These are phyloP conservation scores for Imleria badia DNA, from an alignment of 768 basidiomycete species.

Conservation along the genomic window DNA sequence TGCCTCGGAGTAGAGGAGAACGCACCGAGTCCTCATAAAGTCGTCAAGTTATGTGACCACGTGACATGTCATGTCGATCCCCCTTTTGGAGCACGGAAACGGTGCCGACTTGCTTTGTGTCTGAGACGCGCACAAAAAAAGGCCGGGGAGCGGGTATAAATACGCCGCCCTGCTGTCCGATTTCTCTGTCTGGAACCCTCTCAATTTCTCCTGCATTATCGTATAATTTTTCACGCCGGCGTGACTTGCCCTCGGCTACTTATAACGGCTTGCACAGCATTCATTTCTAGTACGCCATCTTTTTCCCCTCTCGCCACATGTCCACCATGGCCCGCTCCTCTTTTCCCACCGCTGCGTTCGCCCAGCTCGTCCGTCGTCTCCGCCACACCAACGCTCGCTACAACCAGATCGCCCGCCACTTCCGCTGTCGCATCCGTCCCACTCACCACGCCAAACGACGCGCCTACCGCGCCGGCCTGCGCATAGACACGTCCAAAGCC, in stretches of 20 bases:
- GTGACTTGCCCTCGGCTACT: conserved; percentile 3
- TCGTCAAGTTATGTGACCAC: neutral
- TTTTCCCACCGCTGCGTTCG: conserved; percentile 30
- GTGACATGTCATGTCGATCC: conserved; percentile 12
- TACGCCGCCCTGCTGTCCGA: neutral
- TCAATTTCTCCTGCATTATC: too few species aligned
- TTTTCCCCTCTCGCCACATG: conserved; percentile 4
- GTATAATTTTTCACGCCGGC: conserved; percentile 13
- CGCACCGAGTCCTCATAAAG: too few species aligned
- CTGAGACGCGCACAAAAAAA: conserved; percentile 11
- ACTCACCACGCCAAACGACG: conserved; percentile 49
- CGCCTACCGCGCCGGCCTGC: conserved; percentile 44
- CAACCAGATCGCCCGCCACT: conserved; percentile 36
- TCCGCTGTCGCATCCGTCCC: conserved; percentile 37
- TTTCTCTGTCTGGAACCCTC: conserved; percentile 8
- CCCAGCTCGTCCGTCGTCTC: conserved; percentile 42
- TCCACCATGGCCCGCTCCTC: conserved; percentile 24
- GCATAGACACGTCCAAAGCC: conserved; percentile 44
- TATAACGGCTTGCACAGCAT: conserved; percentile 16
- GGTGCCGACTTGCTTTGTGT: conserved; percentile 19
- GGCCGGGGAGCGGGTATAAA: conserved; percentile 15
- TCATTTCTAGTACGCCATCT: too few species aligned
- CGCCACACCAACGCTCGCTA: conserved; percentile 46
- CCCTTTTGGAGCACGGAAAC: conserved; percentile 1
- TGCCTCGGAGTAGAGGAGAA: too few species aligned